phyloP scores from a whole-genome alignment of 257 asterid genomes.

The Ophiorrhiza pumila region DNA sequence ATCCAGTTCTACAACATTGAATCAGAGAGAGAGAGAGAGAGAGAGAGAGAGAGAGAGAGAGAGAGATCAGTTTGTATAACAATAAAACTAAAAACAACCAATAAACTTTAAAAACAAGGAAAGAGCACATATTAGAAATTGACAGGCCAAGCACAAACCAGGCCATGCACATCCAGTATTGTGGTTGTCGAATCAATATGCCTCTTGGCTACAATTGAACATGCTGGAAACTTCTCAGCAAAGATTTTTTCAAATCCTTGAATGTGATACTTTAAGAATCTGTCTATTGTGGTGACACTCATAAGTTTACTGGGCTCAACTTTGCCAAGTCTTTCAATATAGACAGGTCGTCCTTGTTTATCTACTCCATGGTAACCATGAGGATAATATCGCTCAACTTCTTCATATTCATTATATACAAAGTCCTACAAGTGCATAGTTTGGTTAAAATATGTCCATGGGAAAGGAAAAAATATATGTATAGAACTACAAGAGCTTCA shows the following conservation, averaged over 20 bases:
- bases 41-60: background rate
- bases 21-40: no score
- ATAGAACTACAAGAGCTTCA: background rate
- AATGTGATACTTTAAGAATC: conserved; percentile 87
- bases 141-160: conserved; percentile 56
- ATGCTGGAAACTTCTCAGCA: conserved; percentile 83
- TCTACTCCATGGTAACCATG: conserved; percentile 98
- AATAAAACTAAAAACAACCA: conserved; percentile 7
- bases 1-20: conserved; percentile 73
- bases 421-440: conserved; percentile 61
- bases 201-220: conserved; percentile 84
- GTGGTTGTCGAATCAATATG: conserved; percentile 83
- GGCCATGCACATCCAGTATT: conserved; percentile 86
- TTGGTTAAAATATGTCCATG: conserved; percentile 18
- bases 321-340: conserved; percentile 94
- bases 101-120: background rate
- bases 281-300: conserved; percentile 80
- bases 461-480: conserved; percentile 16
- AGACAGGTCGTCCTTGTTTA: conserved; percentile 86
- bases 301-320: conserved; percentile 75
- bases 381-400: conserved; percentile 77
- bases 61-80: background rate
- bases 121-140: conserved; percentile 15
- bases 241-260: conserved; percentile 88
- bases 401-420: conserved; percentile 72